Base-by-base conservation (phyloP, 768 basidiomycete genomes). In the Naganishia friedmannii region DNA sequence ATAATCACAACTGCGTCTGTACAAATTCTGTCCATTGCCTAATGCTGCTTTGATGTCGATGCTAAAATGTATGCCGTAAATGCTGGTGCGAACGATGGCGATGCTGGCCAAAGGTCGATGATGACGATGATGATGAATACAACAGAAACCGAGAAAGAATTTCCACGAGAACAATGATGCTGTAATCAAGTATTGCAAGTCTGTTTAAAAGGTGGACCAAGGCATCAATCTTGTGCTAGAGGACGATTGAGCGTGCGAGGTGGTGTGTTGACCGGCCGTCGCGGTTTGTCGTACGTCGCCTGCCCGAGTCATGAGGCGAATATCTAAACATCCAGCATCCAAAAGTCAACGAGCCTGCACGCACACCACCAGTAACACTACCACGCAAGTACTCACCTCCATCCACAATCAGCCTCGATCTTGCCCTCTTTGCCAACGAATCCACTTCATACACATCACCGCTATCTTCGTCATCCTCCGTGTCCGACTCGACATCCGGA, bases 381-480 rank as follows among this genome's bases (percentile, higher is more conserved):
- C 28, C 23, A 6, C 29, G 29, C 51, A 23, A 7, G 26, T 13
- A 65, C 60, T 37, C 19, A 70, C 69, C 69, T 42, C 58, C 69
- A 55, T 70, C 69, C 3, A 70, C 60, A 55, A 70, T 57, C 58
- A 70, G 37, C 57, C 31, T 70, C 46, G 63, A 46, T 19, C 37
- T 53, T 12, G 57, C 51, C 23, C 63, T 34, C 53, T 55, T 23
- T 15, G 37, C 48, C 65, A 34, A 10, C 37, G 7, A 23, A 66
- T 37, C 46, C 23, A 51, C 31, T 28, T 66, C 26, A 4, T 13
- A 26, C 15, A 3, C 48, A 2, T 65, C 57, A 17, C 34, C 34
- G n/a, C n/a, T n/a, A 37, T 70, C 69, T 4, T 42, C 67, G 34
- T 70, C 69, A 12, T 70, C 69, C 28, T 65, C 69, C n/a, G 68